Percentiles rank a stretch among this genome's conserved stretches.
phyloP scores from a whole-genome alignment of 2,329 filamentous ascomycete species.

The Paracamarosporium sp. region DNA sequence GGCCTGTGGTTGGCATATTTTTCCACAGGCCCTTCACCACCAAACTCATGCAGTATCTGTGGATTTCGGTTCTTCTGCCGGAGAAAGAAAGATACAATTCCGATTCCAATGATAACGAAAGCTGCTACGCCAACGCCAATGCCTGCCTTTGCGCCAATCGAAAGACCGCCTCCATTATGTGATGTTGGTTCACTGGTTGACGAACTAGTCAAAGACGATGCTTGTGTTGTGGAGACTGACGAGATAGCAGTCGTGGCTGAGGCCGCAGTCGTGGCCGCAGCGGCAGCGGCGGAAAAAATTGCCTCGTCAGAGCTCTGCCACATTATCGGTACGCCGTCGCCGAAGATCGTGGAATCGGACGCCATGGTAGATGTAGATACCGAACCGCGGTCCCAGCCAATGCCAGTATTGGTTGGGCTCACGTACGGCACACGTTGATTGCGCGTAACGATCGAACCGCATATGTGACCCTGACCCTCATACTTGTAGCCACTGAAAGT shows the following conservation, averaged over 20 bases:
- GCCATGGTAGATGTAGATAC: not conserved
- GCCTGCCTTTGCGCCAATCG: not conserved
- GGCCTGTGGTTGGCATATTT: not conserved
- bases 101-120: not conserved
- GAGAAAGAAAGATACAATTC: not conserved
- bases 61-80: not conserved
- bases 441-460: not conserved
- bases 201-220: not conserved
- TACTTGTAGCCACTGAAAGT: not conserved
- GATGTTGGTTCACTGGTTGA: not conserved
- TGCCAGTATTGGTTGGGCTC: not conserved
- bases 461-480: not conserved
- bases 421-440: not conserved
- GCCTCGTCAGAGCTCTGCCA: conserved; percentile 5
- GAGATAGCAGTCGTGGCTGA: too few relatives aligned
- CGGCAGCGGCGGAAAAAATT: not conserved
- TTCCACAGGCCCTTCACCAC: not conserved
- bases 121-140: not conserved
- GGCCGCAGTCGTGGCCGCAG: not conserved
- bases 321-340: not conserved
- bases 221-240: not conserved
- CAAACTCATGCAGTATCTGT: not conserved
- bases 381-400: not conserved
- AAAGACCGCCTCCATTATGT: not conserved
- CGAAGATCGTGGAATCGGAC: not conserved